phyloP scores from a whole-genome alignment of 1,284 basidiomycete genomes.

The Naganishia albida region DNA sequence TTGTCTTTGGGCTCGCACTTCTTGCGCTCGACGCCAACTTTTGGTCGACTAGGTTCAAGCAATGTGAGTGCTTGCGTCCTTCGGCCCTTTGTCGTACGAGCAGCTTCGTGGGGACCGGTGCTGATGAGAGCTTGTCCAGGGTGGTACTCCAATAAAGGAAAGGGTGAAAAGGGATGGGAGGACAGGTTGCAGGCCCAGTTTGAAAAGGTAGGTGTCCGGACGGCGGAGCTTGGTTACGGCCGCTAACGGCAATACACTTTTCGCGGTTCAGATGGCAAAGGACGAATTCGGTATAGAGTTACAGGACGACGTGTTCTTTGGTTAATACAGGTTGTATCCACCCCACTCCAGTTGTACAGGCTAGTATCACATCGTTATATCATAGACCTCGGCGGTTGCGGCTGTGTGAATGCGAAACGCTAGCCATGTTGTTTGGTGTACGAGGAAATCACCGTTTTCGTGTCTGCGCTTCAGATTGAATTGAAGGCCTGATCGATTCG shows the following conservation, averaged over 20 bases:
- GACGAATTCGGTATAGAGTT: constrained; percentile 58
- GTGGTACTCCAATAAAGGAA: constrained; percentile 46
- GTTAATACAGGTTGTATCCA: constrained; percentile 35
- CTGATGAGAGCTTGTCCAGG: constrained; percentile 33
- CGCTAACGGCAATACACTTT: background rate
- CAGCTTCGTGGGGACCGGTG: background rate
- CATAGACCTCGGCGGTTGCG: no score
- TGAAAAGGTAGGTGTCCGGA: constrained; percentile 36
- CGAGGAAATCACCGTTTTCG: no score
- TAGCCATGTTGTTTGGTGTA: no score
- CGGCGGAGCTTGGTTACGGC: background rate
- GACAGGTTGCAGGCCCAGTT: constrained; percentile 51
- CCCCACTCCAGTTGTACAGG: no score
- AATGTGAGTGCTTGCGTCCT: constrained; percentile 43
- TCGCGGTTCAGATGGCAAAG: constrained; percentile 51
- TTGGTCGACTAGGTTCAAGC: constrained; percentile 47
- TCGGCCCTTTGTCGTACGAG: background rate
- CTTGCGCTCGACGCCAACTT: constrained; percentile 56
- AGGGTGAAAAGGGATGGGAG: constrained; percentile 49
- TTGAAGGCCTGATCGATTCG: no score
- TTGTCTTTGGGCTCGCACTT: constrained; percentile 54
- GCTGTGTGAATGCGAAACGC: no score
- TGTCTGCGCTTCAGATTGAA: no score
- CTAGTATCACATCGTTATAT: no score
- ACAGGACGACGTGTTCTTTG: constrained; percentile 53